Base-by-base conservation (phyloP, 169 alveolate genomes). In the Toxoplasma gondii region DNA sequence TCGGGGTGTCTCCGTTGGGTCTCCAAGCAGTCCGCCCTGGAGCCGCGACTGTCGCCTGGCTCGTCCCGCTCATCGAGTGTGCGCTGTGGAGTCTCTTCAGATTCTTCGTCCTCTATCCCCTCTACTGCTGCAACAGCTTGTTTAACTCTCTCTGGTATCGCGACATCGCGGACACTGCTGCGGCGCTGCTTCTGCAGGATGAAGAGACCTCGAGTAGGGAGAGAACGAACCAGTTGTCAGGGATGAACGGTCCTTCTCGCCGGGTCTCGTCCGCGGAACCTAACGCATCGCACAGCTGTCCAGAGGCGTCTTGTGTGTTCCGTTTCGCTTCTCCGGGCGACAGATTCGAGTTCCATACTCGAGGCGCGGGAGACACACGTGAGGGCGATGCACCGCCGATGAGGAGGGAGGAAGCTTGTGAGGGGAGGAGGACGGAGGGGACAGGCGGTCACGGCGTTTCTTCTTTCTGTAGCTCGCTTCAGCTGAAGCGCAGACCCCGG, bases 131-230 rank as follows among this genome's bases (percentile, higher is more conserved):
- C 78, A 49, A 31, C 34, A 45, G 70, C 78, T 10, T 84, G 1
- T 31, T 84, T 78, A 84, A 84, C 24, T 45, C 91, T 5, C 91
- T 84, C 31, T 84, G 91, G 91, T 84, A 84, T 45, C 91, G 78
- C 4, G 91, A 84, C 91, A 43, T 84, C 22, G 91, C 91, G 19
- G 91, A 84, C 91, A 27, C 70, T 44, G 91, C 91, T n/a, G 90
- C 90, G 17, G 90, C 69, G n/a, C 53, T 82, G 90, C 64, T 82
- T 10, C 69, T 82, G 58, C 90, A 82, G 90, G 90, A 82, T 16
- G 44, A 82, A 36, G 44, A 12, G 67, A 34, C n/a, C 39, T n/a
- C 9, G 84, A 41, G 84, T 27, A 10, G 43, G 9, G 84, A 22
- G 84, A 1, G 44, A 74, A 31, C 38, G 84, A 36, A 74, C 12